Evolutionary conservation across 495 filamentous ascomycete species (phyloP).

Genomic region (Apodospora peruviana): DNA sequence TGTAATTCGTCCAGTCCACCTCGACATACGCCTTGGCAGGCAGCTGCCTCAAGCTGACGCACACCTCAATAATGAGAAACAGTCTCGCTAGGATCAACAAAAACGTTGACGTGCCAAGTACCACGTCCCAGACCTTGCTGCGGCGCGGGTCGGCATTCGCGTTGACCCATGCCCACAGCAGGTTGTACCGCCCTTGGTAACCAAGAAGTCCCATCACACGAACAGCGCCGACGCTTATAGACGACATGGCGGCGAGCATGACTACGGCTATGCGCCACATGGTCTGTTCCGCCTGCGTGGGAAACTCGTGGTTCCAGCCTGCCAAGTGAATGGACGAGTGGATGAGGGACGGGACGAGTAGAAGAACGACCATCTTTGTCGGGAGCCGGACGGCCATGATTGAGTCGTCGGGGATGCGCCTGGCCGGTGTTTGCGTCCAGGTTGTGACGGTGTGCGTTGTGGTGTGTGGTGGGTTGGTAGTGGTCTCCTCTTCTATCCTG

Average conservation of each 20-base stretch:
- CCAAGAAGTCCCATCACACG: neutral
- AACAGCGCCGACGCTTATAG: neutral
- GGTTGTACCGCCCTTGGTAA: conserved; percentile 2
- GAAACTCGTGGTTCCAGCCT: conserved; percentile 1
- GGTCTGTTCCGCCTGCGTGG: neutral
- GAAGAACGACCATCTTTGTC: neutral
- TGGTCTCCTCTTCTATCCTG: neutral
- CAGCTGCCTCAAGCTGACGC: conserved; percentile 3
- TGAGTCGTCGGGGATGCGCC: neutral
- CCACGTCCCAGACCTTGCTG: neutral
- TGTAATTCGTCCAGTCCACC: conserved; percentile 7
- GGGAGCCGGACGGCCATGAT: conserved; percentile 1
- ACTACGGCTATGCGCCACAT: neutral
- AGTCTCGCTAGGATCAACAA: conserved; percentile 3
- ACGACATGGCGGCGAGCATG: conserved; percentile 1
- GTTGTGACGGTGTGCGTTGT: neutral
- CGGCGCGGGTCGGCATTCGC: neutral
- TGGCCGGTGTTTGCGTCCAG: neutral
- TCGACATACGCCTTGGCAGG: conserved; percentile 2
- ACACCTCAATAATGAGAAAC: conserved; percentile 2
- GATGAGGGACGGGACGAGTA: neutral
- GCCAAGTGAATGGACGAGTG: conserved; percentile 3
- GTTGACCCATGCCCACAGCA: conserved; percentile 15
- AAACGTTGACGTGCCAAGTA: neutral
- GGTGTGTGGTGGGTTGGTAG: too few species aligned